Conservation (phyloP, 2,329 filamentous ascomycete genomes). For the Aaosphaeria pasadenensis region DNA sequence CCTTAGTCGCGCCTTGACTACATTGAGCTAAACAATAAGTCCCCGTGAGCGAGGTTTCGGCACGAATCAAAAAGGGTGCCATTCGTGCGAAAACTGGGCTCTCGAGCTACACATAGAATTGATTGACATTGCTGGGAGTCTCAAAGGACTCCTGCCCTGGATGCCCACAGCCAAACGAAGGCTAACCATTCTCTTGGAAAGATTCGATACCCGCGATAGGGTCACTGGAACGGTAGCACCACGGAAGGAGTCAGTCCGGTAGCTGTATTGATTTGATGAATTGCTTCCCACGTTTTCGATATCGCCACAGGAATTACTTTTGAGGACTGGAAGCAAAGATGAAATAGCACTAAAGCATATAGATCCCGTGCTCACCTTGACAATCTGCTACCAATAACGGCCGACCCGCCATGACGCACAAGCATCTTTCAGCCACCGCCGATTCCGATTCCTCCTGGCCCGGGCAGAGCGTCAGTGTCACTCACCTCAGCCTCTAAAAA, state of each 20-base stretch:
- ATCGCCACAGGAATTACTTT: constrained; percentile 29
- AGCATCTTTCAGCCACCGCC: constrained; percentile 37
- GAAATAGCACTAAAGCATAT: constrained; percentile 23
- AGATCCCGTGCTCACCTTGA: constrained; percentile 24
- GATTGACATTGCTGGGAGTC: constrained; percentile 12
- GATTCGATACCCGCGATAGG: constrained; percentile 21
- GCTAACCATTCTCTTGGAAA: too few relatives aligned
- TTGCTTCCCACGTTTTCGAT: constrained; percentile 24
- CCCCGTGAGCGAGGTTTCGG: not conserved
- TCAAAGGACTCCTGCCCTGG: constrained; percentile 6
- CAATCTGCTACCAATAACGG: constrained; percentile 21
- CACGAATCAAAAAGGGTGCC: not conserved
- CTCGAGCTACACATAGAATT: constrained; percentile 6
- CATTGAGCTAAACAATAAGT: constrained; percentile 7
- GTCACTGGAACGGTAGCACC: constrained; percentile 25
- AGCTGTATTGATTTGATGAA: constrained; percentile 17
- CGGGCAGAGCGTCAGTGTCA: constrained; percentile 33
- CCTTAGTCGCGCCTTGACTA: constrained; percentile 6
- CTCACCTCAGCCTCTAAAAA: constrained; percentile 39
- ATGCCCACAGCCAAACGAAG: not conserved
- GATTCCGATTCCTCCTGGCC: constrained; percentile 36
- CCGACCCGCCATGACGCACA: constrained; percentile 34
- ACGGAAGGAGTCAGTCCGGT: constrained; percentile 23
- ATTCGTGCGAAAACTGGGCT: constrained; percentile 7
- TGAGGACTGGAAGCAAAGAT: constrained; percentile 21